Conservation (phyloP, 768 basidiomycete genomes). For the Suillus subalutaceus region DNA sequence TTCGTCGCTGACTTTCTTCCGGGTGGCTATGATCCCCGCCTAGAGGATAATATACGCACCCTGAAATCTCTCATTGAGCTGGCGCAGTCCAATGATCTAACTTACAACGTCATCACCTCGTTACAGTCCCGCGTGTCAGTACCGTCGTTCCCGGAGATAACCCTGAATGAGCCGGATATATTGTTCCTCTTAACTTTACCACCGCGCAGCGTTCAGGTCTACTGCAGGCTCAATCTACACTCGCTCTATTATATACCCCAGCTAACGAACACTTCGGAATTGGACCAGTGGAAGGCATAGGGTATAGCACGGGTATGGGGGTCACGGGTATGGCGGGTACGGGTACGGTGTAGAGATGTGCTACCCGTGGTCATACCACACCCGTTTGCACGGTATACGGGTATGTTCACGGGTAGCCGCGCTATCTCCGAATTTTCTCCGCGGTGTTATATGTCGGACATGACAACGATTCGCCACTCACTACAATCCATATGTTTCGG, state of each 20-base stretch:
- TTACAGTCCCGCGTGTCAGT: slow-evolving; percentile 39
- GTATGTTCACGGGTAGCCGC: too few species aligned
- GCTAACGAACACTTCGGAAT: slow-evolving; percentile 97
- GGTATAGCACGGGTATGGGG: too few species aligned
- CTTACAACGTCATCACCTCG: slow-evolving; percentile 60
- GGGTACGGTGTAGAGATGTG: too few species aligned
- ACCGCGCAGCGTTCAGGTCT: slow-evolving; percentile 82
- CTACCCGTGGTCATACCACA: too few species aligned
- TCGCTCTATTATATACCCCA: slow-evolving; percentile 89
- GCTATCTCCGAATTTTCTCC: too few species aligned
- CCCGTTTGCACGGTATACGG: too few species aligned
- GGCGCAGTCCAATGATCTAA: slow-evolving; percentile 45
- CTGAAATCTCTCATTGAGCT: slow-evolving; percentile 60
- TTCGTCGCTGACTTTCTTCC: slow-evolving; percentile 13
- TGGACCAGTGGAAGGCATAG: slow-evolving; percentile 85
- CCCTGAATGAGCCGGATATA: slow-evolving; percentile 54
- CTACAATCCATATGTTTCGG: too few species aligned
- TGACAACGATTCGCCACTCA: too few species aligned
- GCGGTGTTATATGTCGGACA: too few species aligned
- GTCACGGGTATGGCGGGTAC: too few species aligned
- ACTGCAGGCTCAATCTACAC: slow-evolving; percentile 64
- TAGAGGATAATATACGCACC: slow-evolving; percentile 81
- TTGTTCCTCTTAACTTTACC: slow-evolving; percentile 90
- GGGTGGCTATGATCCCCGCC: slow-evolving; percentile 91
- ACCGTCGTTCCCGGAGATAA: slow-evolving; percentile 45